Base-by-base conservation (phyloP, 352 stramenopile species). In the Peronospora destructor region DNA sequence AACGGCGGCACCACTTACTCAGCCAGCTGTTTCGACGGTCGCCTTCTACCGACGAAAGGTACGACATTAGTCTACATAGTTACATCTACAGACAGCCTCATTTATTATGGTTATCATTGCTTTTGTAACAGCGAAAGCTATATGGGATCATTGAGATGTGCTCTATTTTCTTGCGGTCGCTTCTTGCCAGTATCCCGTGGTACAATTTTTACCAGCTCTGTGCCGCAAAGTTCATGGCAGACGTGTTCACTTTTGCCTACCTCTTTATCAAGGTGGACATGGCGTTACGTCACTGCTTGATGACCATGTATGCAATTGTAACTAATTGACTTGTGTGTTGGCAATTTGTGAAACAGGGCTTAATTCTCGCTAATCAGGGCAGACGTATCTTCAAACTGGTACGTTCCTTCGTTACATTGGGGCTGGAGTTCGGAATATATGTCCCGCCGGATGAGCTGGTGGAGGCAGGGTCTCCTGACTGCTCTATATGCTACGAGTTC, bases 401-500 rank as follows among this genome's bases (percentile, higher is more conserved):
- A 29, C 75, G 58, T 4, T 85, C 73, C 0, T 81, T 87, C 42
- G 45, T 87, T 16, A 84, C 64, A 11, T 49, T 87, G 4, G 67
- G 68, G 0, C 64, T 91, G 6, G 77, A 91, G 33, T 85, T 84
- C 37, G 80, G 74, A 3, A 60, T 62, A 13, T 88, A 91, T 54
- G 71, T 91, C 17, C 55, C 69, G 0, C 64, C 65, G 1, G 77
- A 82, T 3, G 80, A 85, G 13, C 35, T 89, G 1, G 63, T 62
- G n/a, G 73, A 87, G 61, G 66, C 73, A 4, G 77, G 76, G 2
- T 73, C 48, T 0, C 73, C 74, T 0, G 77, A 91, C 46, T 91
- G 80, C 53, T 87, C 77, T 10, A 91, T 91, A 37, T 91, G 80
- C 62, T 91, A 91, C 48, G 80, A 91, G 29, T 25, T 60, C 2